Percentiles rank a stretch among this genome's conserved stretches.
phyloP scores from a whole-genome alignment of 2,329 filamentous ascomycete genomes.

The Colletotrichum kahawae region DNA sequence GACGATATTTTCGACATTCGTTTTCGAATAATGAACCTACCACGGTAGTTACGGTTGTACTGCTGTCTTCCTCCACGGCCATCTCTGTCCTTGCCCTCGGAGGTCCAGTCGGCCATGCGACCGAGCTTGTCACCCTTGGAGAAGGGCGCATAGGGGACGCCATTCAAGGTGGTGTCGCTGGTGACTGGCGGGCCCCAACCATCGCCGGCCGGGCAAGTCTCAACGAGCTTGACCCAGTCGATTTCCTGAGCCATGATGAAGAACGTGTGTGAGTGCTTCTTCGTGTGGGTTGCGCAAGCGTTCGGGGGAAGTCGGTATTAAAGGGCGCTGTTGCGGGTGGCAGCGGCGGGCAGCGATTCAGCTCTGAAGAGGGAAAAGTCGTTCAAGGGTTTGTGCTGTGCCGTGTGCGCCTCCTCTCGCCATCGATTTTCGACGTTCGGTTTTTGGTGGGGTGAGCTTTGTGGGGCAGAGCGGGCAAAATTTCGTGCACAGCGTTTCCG shows the following conservation, averaged over 20 bases:
- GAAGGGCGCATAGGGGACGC: constrained; percentile 96
- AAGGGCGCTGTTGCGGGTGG: constrained; percentile 3
- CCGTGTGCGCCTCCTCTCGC: constrained; percentile 17
- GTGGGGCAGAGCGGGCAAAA: constrained; percentile 26
- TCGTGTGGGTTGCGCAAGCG: background rate
- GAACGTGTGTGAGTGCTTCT: background rate
- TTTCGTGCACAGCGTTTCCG: constrained; percentile 3
- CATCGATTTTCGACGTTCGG: constrained; percentile 23
- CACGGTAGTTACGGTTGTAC: constrained; percentile 93
- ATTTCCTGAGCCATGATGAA: constrained; percentile 59
- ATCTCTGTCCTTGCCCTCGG: constrained; percentile 85
- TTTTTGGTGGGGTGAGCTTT: constrained; percentile 26
- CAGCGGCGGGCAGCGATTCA: constrained; percentile 14
- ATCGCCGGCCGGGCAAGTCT: constrained; percentile 74
- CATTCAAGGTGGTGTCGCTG: constrained; percentile 86
- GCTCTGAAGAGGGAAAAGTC: constrained; percentile 21
- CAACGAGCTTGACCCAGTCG: constrained; percentile 67
- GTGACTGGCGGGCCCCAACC: constrained; percentile 88
- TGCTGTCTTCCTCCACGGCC: constrained; percentile 79
- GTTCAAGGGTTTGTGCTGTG: constrained; percentile 20
- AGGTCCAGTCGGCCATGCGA: constrained; percentile 98
- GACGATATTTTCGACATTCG: background rate
- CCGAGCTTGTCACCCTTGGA: constrained; percentile 98
- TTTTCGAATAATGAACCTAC: constrained; percentile 49
- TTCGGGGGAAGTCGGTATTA: background rate